Evolutionary conservation across 1,284 basidiomycete genomes (phyloP), one percentile per base, ranked within the genome.

Genomic region (Meripilus lineatus): DNA sequence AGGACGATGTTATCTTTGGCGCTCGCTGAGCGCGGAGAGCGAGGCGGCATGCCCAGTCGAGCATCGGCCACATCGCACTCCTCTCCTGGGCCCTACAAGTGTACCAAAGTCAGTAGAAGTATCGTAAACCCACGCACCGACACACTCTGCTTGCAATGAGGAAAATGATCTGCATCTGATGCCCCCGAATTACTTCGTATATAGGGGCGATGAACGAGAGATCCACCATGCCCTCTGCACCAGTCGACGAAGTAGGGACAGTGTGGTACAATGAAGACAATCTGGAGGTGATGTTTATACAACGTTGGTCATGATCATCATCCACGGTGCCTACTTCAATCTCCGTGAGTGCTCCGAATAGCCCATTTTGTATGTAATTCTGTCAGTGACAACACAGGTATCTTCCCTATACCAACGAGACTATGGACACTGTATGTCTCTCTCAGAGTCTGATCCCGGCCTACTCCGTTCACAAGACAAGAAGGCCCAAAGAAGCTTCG

Each of bases 161-260:
- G n/a, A n/a, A n/a, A n/a, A n/a, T n/a, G n/a, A n/a, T n/a, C n/a
- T n/a, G n/a, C n/a, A n/a, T n/a, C n/a, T n/a, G n/a, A n/a, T n/a
- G n/a, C n/a, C n/a, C n/a, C n/a, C n/a, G n/a, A n/a, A n/a, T n/a
- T n/a, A n/a, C n/a, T n/a, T n/a, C n/a, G n/a, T n/a, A n/a, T n/a
- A n/a, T n/a, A n/a, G n/a, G n/a, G n/a, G n/a, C n/a, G n/a, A n/a
- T n/a, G n/a, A n/a, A n/a, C n/a, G n/a, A n/a, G n/a, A n/a, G n/a
- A n/a, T n/a, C n/a, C n/a, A n/a, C 28, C 18, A 54, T 54, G 54
- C 51, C 53, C 20, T 24, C 41, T 7, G 53, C 50, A n/a, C 44
- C 44, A 17, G 51, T 55, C 24, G 53, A 57, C 40, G 24, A 45
- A n/a, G 23, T 43, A 3, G 51, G 55, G 11, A 53, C 46, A 5